phyloP scores from a whole-genome alignment of 2,329 filamentous ascomycete species.

The Fusarium sp. region DNA sequence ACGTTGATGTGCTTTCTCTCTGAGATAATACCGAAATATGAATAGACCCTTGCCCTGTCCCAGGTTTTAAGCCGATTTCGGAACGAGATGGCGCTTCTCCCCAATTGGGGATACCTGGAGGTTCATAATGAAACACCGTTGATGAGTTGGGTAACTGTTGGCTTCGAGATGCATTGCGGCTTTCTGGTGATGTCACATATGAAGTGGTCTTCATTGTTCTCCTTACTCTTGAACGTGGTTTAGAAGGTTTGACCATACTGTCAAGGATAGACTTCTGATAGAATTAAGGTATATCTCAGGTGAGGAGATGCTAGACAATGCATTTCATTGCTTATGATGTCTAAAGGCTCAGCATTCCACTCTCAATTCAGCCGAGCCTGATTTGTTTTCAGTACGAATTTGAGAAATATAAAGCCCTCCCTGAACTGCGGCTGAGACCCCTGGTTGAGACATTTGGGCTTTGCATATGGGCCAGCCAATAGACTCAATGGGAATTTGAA shows the following conservation, averaged over 20 bases:
- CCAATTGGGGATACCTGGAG: not conserved
- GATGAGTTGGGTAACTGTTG: no score
- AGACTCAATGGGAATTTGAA: fast-evolving
- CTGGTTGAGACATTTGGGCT: not conserved
- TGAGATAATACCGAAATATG: not conserved
- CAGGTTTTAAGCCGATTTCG: not conserved
- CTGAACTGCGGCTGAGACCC: not conserved
- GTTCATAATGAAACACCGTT: not conserved
- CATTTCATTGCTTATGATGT: no score
- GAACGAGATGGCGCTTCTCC: not conserved
- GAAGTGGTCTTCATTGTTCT: not conserved
- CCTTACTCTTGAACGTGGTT: not conserved
- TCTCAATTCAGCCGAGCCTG: not conserved
- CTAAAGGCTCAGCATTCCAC: not conserved
- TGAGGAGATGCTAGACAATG: fast-evolving
- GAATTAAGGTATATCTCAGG: fast-evolving
- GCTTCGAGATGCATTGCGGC: no score
- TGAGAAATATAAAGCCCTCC: not conserved
- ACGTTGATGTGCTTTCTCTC: not conserved
- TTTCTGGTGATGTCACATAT: no score
- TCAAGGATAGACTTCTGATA: not conserved
- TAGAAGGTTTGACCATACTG: not conserved
- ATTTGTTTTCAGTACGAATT: not conserved
- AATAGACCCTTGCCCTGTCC: not conserved
- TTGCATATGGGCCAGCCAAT: not conserved